Evolutionary conservation across 2,329 filamentous ascomycete genomes (phyloP), one percentile per base, ranked within the genome.

Genomic region (Fusarium continuum): DNA sequence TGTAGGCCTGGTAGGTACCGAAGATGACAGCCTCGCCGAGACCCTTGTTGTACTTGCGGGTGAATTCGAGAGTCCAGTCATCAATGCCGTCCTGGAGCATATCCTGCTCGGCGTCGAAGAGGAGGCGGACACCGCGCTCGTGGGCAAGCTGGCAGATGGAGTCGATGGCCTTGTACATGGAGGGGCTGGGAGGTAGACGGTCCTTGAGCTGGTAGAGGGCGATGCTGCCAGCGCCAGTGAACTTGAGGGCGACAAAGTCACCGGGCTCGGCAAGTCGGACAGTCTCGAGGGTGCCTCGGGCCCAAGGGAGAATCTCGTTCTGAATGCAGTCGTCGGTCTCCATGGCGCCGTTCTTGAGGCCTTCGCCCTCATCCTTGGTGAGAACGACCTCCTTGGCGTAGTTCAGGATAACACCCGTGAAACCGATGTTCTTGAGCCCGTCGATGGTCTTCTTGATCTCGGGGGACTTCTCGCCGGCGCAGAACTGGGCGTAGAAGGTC

Each of bases 401-500:
- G 45, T 91, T 88, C 40, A 97, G 82, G 51, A 97, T 92, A 6
- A 96, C 91, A 11, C 93, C 93, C 20, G 85, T 86, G 73, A 92
- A 96, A 2, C 93, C 93, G 38, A 94, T 87, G 26, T 80, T 75
- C 75, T 92, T 91, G 9, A 96, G 81, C 3, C 82, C 79, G 2
- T 82, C 73, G 25, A 92, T 85, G 0, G 90, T 93, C 25, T 74
- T 77, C 35, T 81, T 79, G 3, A 96, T 89, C 75, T 97, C 91
- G 2, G 74, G 70, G 0, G 84, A 81, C 43, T 85, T 90, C 76
- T 93, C 90, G 23, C 93, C 93, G 0, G 91, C 92, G 75, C 93
- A 97, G 76, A 96, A 97, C 71, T 97, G 93, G 20, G 88, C 87
- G 74, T 97, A 97, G 70, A 97, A 93, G 0, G 92, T 96, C 72